These are phyloP conservation scores for Medicago ruthenica DNA, from an alignment of 306 rosid species.

Conservation along the genomic window DNA sequence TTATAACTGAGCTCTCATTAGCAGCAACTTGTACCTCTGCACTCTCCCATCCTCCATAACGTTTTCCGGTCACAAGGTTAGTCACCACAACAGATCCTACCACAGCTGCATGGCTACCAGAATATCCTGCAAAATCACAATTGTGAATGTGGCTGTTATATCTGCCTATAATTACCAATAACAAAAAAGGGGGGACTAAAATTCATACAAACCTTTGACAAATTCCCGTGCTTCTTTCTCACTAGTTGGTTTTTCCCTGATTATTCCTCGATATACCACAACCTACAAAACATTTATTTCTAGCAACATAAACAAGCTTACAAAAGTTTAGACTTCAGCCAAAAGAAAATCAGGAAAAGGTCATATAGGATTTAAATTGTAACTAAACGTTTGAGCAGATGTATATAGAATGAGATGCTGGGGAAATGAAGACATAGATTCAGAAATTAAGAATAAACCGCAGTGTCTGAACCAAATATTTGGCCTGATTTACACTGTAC, in stretches of 20 bases:
- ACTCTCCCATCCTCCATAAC: slow-evolving; percentile 78
- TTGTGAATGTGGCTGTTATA: slow-evolving; percentile 35
- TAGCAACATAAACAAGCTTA: slow-evolving; percentile 38
- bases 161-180: slow-evolving; percentile 1
- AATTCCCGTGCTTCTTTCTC: slow-evolving; percentile 86
- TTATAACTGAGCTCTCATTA: slow-evolving; percentile 27
- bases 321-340: slow-evolving; percentile 27
- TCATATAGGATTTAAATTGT: slow-evolving; percentile 6
- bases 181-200: slow-evolving; percentile 36
- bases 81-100: slow-evolving; percentile 86
- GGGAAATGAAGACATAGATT: background rate
- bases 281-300: slow-evolving; percentile 64
- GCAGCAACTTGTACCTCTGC: slow-evolving; percentile 72
- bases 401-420: background rate
- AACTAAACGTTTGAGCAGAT: slow-evolving; percentile 11
- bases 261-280: slow-evolving; percentile 79
- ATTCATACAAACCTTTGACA: slow-evolving; percentile 67
- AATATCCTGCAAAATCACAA: slow-evolving; percentile 70
- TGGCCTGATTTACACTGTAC: background rate
- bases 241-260: slow-evolving; percentile 85
- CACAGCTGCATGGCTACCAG: slow-evolving; percentile 84
- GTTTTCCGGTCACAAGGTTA: slow-evolving; percentile 81
- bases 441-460: no score
- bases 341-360: slow-evolving; percentile 33
- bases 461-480: background rate